A percentile compares a stretch with the other conserved stretches of the same genome.
Conservation (phyloP, 352 stramenopile genomes). For the Phytophthora sp. region DNA sequence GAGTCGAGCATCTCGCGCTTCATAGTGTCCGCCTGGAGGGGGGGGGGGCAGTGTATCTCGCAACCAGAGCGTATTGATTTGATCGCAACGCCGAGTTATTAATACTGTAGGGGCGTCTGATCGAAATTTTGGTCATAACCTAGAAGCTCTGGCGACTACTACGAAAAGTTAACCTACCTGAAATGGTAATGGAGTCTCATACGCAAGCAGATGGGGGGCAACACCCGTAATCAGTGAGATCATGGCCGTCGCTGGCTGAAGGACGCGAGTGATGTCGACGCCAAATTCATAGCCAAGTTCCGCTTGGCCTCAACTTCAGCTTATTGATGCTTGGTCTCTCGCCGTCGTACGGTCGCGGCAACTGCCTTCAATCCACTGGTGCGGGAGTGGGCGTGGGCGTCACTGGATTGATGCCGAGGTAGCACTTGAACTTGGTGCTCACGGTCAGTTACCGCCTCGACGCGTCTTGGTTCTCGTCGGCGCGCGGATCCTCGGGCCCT, state of each 20-base stretch:
- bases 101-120: too few relatives aligned
- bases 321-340: slow-evolving; percentile 29
- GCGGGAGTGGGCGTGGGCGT: too few relatives aligned
- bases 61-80: too few relatives aligned
- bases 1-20: slow-evolving; percentile 6
- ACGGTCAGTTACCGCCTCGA: neutral
- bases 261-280: neutral
- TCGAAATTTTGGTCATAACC: too few relatives aligned
- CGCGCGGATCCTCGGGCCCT: slow-evolving; percentile 1
- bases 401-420: slow-evolving; percentile 25
- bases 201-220: neutral
- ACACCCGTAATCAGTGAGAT: slow-evolving; percentile 15
- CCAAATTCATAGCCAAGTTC: neutral
- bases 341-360: too few relatives aligned
- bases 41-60: too few relatives aligned
- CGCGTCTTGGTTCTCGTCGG: neutral
- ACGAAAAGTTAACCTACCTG: too few relatives aligned
- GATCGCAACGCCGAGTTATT: slow-evolving; percentile 7
- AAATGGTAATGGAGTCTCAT: too few relatives aligned
- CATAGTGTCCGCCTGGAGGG: slow-evolving; percentile 14
- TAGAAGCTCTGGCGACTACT: too few relatives aligned
- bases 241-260: neutral
- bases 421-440: slow-evolving; percentile 26
- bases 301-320: slow-evolving; percentile 19
- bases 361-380: too few relatives aligned